Percentiles rank a stretch among this genome's conserved stretches.
Conservation (phyloP, 768 basidiomycete species). For the Russula vinacea region DNA sequence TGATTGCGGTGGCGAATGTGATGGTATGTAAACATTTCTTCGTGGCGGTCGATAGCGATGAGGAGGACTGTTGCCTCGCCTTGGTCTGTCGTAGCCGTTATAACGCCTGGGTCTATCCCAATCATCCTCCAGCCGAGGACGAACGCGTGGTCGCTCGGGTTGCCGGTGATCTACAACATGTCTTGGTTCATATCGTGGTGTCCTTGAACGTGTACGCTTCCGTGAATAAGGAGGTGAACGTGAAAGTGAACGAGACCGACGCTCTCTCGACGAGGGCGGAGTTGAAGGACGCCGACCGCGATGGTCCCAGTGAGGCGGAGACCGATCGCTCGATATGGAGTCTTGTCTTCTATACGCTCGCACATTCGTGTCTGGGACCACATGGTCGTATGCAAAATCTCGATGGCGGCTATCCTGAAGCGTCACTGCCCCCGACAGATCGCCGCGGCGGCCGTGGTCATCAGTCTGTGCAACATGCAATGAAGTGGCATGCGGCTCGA, state of each 20-base stretch:
- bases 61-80: slow-evolving; percentile 2
- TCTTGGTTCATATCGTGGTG: slow-evolving; percentile 12
- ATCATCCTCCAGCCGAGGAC: neutral
- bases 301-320: slow-evolving; percentile 4
- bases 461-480: slow-evolving; percentile 1
- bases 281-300: slow-evolving; percentile 10
- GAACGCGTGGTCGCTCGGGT: neutral
- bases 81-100: slow-evolving; percentile 1
- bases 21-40: neutral
- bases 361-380: neutral
- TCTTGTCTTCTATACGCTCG: slow-evolving; percentile 2
- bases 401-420: neutral
- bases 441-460: neutral
- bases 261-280: neutral
- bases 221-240: slow-evolving; percentile 15
- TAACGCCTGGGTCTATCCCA: neutral
- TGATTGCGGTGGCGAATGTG: slow-evolving; percentile 9
- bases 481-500: neutral
- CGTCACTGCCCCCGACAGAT: neutral
- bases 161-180: slow-evolving; percentile 3
- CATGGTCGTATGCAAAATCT: neutral
- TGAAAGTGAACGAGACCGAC: slow-evolving; percentile 7
- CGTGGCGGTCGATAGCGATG: slow-evolving; percentile 4
- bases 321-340: slow-evolving; percentile 13
- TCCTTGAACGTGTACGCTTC: slow-evolving; percentile 17